Conservation (phyloP, 768 basidiomycete species). For the Gelatoporia subvermispora region DNA sequence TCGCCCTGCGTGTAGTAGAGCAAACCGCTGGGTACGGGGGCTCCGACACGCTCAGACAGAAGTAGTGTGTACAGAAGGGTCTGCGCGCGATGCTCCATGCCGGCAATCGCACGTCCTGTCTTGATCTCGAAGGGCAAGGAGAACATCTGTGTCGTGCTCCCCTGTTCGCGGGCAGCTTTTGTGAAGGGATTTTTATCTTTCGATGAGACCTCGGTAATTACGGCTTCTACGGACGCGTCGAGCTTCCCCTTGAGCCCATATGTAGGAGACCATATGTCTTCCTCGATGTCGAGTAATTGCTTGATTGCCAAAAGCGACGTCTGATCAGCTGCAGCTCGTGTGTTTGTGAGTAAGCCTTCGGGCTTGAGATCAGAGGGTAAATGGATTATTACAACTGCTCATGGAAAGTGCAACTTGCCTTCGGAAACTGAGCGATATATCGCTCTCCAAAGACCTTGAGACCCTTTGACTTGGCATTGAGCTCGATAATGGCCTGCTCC, state of each 20-base stretch:
- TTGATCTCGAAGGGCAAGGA: slow-evolving; percentile 93
- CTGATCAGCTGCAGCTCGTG: slow-evolving; percentile 45
- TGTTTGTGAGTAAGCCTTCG: slow-evolving; percentile 63
- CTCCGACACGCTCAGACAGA: slow-evolving; percentile 85
- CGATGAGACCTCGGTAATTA: slow-evolving; percentile 39
- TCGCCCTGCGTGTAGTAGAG: slow-evolving; percentile 94
- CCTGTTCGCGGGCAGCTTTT: slow-evolving; percentile 13
- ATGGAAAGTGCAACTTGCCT: slow-evolving; percentile 36
- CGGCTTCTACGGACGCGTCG: slow-evolving; percentile 79
- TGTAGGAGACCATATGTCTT: slow-evolving; percentile 95
- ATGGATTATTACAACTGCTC: background rate
- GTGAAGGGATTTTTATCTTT: slow-evolving; percentile 17
- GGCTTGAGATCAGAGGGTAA: slow-evolving; percentile 34
- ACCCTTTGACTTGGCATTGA: slow-evolving; percentile 58
- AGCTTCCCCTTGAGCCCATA: slow-evolving; percentile 96
- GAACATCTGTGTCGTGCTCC: slow-evolving; percentile 26
- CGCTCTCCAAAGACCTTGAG: slow-evolving; percentile 57
- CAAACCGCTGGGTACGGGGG: slow-evolving; percentile 74
- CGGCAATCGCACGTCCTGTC: slow-evolving; percentile 73
- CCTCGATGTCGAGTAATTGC: slow-evolving; percentile 82
- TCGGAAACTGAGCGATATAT: slow-evolving; percentile 62
- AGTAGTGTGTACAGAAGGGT: slow-evolving; percentile 96
- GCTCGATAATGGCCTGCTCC: slow-evolving; percentile 62
- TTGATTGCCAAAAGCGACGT: slow-evolving; percentile 65
- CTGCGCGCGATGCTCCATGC: slow-evolving; percentile 94